Conservation (phyloP, 1,139 yeast genomes). For the Nakaseomyces uthaithaninus region DNA sequence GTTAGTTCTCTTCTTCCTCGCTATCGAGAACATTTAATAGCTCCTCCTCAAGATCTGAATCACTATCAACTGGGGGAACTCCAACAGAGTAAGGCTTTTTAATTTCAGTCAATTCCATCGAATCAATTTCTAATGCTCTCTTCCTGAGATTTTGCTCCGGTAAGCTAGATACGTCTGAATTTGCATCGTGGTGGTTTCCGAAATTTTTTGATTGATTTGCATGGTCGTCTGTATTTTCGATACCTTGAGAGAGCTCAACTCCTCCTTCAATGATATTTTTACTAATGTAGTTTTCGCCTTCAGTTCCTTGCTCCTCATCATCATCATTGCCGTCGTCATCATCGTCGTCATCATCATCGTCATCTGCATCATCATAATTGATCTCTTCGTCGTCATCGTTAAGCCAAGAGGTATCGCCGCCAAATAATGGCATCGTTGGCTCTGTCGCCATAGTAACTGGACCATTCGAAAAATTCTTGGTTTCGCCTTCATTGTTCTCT, state of each 20-base stretch:
- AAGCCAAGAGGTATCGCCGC: slow-evolving; percentile 31
- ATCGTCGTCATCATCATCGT: slow-evolving; percentile 20
- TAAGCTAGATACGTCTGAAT: too few species aligned
- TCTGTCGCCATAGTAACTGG: slow-evolving; percentile 11
- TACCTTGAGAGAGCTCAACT: too few species aligned
- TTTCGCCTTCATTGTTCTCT: slow-evolving; percentile 21
- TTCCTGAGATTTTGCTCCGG: neutral
- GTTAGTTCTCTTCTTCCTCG: neutral
- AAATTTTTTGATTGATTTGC: too few species aligned
- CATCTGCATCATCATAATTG: slow-evolving; percentile 28
- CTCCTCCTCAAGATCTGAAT: slow-evolving; percentile 37
- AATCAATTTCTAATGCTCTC: neutral
- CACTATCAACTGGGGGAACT: slow-evolving; percentile 20
- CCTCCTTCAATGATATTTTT: neutral
- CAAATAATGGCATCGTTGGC: slow-evolving; percentile 21
- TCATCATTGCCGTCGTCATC: slow-evolving; percentile 19
- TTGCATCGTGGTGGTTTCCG: too few species aligned
- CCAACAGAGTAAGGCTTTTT: slow-evolving; percentile 6
- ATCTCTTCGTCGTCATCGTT: slow-evolving; percentile 32
- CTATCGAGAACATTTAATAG: slow-evolving; percentile 30
- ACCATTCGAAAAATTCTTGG: slow-evolving; percentile 11
- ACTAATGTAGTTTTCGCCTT: too few species aligned
- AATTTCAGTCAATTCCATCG: slow-evolving; percentile 9
- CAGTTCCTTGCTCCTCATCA: slow-evolving; percentile 12
- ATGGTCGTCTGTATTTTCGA: too few species aligned